A percentile compares a stretch with the other conserved stretches of the same genome.
Conservation (phyloP, 2,329 filamentous ascomycete genomes). For the Fusarium sp. region DNA sequence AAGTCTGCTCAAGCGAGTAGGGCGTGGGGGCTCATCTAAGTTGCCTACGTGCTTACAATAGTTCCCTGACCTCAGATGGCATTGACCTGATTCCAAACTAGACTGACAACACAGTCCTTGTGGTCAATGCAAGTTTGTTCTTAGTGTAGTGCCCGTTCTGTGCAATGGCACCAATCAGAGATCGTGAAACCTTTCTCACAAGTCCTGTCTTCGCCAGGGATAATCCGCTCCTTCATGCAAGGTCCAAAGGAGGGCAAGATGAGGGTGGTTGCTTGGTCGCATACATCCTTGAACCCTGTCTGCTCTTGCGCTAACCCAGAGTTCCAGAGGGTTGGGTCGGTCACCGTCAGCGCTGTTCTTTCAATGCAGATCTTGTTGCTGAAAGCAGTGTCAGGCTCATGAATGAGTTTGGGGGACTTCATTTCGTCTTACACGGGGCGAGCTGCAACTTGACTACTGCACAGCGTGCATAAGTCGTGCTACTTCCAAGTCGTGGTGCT, state of each 20-base stretch:
- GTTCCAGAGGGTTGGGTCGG: constrained; percentile 38
- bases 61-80: background rate
- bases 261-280: constrained; percentile 32
- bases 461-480: constrained; percentile 18
- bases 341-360: constrained; percentile 19
- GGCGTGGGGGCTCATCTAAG: background rate
- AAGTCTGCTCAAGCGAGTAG: background rate
- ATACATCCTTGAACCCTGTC: constrained; percentile 40
- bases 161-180: constrained; percentile 23
- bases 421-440: background rate
- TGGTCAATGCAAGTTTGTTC: background rate
- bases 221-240: constrained; percentile 28
- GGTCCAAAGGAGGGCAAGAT: constrained; percentile 28
- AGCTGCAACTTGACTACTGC: constrained; percentile 7
- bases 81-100: constrained; percentile 12
- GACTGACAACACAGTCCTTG: constrained; percentile 9
- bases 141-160: constrained; percentile 1
- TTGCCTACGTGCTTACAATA: background rate
- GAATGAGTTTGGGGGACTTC: background rate
- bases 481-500: background rate
- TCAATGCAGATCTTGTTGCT: constrained; percentile 17
- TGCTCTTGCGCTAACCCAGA: constrained; percentile 34
- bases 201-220: background rate
- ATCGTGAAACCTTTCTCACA: background rate
- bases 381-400: background rate